Evolutionary conservation across 176 grass and related monocot genomes (phyloP).

Genomic region (Pontederia paniculata): DNA sequence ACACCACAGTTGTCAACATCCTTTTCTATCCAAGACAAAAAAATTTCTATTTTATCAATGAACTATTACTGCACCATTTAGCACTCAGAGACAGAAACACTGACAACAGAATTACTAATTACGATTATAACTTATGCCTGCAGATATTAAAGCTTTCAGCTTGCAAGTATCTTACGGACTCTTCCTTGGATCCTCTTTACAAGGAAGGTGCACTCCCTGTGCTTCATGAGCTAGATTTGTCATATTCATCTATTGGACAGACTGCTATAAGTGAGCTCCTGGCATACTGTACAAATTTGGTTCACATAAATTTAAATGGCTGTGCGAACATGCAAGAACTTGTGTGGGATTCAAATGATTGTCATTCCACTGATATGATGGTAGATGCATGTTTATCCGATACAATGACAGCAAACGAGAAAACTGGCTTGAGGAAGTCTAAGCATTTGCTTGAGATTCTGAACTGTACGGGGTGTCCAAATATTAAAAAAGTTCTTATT

Average conservation of each 20-base stretch:
- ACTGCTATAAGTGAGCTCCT: constrained; percentile 62
- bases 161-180: constrained; percentile 78
- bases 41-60: too few relatives aligned
- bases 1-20: too few relatives aligned
- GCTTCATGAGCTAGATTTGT: constrained; percentile 85
- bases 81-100: background rate
- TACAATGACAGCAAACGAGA: constrained; percentile 19
- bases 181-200: constrained; percentile 80
- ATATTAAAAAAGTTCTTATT: constrained; percentile 80
- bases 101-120: constrained; percentile 3
- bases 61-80: background rate
- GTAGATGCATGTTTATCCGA: constrained; percentile 30
- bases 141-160: constrained; percentile 90
- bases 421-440: constrained; percentile 21
- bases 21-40: too few relatives aligned
- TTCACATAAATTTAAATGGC: constrained; percentile 84
- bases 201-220: constrained; percentile 58
- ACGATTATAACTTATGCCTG: constrained; percentile 6
- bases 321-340: constrained; percentile 77
- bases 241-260: constrained; percentile 89
- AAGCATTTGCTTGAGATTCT: constrained; percentile 69
- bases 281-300: constrained; percentile 65
- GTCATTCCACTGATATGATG: constrained; percentile 28
- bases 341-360: constrained; percentile 44
- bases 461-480: constrained; percentile 88